These are phyloP conservation scores for Coniochaeta sp. DNA, from an alignment of 2,329 filamentous ascomycete genomes.

Conservation along the genomic window DNA sequence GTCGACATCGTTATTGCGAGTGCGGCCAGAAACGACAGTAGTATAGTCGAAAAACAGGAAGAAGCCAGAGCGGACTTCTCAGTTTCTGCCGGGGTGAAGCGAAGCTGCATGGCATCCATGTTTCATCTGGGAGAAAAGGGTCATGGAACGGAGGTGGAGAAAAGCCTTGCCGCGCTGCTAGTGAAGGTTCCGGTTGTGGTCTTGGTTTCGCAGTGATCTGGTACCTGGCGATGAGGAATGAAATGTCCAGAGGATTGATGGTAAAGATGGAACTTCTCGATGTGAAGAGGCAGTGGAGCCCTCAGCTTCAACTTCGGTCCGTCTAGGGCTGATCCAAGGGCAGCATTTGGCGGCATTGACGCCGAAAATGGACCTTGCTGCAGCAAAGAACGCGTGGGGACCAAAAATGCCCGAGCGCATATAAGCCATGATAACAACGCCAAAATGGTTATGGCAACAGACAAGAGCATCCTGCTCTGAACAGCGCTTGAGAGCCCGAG, in stretches of 20 bases:
- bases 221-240: background rate
- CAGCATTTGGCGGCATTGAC: background rate
- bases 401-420: background rate
- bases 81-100: conserved; percentile 15
- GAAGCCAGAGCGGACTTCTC: conserved; percentile 6
- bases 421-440: background rate
- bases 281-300: background rate
- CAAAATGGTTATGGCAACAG: background rate
- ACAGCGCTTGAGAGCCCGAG: too few relatives aligned
- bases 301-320: conserved; percentile 2
- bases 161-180: conserved; percentile 12
- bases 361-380: background rate
- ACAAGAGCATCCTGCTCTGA: too few relatives aligned
- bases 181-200: background rate
- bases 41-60: conserved; percentile 4
- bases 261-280: background rate
- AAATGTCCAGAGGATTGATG: conserved; percentile 1
- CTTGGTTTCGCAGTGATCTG: background rate
- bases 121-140: conserved; percentile 19
- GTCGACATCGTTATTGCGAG: background rate
- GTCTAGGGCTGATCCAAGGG: background rate
- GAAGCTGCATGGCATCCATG: conserved; percentile 15
- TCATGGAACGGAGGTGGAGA: conserved; percentile 12
- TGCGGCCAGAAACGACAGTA: background rate
- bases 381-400: conserved; percentile 3